These are phyloP conservation scores for Kazachstania sp. DNA, from an alignment of 1,139 yeast species.

Conservation along the genomic window DNA sequence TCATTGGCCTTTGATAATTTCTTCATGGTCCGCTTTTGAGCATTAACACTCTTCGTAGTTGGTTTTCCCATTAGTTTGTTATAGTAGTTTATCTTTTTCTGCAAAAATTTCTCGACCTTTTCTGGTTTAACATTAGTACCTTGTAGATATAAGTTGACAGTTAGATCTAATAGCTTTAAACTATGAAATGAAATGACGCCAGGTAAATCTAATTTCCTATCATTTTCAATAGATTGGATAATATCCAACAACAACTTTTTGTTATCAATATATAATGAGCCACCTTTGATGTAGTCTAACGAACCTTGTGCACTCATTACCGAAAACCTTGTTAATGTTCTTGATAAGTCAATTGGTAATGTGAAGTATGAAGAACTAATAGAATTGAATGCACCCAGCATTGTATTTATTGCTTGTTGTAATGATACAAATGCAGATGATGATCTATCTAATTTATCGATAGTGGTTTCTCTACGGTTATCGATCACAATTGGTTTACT, in stretches of 20 bases:
- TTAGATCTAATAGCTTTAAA: slow-evolving; percentile 46
- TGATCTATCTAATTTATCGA: slow-evolving; percentile 31
- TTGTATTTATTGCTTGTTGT: slow-evolving; percentile 66
- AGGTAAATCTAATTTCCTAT: slow-evolving; percentile 45
- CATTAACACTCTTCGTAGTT: slow-evolving; percentile 3
- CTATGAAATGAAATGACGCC: slow-evolving; percentile 55
- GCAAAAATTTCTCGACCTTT: slow-evolving; percentile 25
- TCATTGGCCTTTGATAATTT: background rate
- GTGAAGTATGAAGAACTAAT: slow-evolving; percentile 44
- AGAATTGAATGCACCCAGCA: slow-evolving; percentile 49
- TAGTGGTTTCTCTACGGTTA: background rate
- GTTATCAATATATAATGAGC: slow-evolving; percentile 66
- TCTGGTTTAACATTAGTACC: slow-evolving; percentile 21
- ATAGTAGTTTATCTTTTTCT: slow-evolving; percentile 24
- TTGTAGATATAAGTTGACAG: slow-evolving; percentile 45
- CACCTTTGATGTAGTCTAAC: slow-evolving; percentile 75
- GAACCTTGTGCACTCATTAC: slow-evolving; percentile 71
- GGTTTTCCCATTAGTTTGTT: slow-evolving; percentile 24
- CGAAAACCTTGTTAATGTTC: slow-evolving; percentile 61
- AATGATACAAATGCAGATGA: slow-evolving; percentile 58
- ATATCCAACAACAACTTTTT: slow-evolving; percentile 46
- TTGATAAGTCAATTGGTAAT: slow-evolving; percentile 60
- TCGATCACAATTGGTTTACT: slow-evolving; percentile 25
- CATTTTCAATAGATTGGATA: slow-evolving; percentile 42
- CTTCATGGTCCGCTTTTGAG: background rate